A percentile compares a stretch with the other conserved stretches of the same genome.
phyloP scores from a whole-genome alignment of 2,329 filamentous ascomycete genomes.

The Colletotrichum ledebouriae region DNA sequence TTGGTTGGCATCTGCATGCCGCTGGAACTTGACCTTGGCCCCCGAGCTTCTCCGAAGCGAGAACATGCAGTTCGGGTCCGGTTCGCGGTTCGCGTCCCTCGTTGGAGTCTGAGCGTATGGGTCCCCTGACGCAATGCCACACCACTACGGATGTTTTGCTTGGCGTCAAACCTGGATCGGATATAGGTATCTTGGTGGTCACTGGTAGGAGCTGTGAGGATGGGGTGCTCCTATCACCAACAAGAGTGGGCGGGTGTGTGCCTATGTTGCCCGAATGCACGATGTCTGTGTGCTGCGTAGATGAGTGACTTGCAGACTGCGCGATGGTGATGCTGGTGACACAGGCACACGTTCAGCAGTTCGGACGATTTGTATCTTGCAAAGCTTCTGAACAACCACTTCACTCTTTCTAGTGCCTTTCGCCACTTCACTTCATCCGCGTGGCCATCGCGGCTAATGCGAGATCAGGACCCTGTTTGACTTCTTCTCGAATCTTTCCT shows the following conservation, averaged over 20 bases:
- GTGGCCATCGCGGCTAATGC: constrained; percentile 35
- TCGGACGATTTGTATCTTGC: constrained; percentile 30
- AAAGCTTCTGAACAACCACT: constrained; percentile 10
- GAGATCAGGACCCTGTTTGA: not conserved
- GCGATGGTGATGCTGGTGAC: constrained; percentile 22
- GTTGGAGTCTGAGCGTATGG: constrained; percentile 17
- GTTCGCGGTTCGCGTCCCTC: constrained; percentile 19
- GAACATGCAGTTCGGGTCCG: constrained; percentile 33
- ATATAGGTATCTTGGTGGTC: constrained; percentile 8
- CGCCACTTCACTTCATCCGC: not conserved
- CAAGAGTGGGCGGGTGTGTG: constrained; percentile 16
- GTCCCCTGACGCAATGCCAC: constrained; percentile 33
- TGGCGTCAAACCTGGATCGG: constrained; percentile 34
- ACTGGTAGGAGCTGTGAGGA: not conserved
- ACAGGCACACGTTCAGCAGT: constrained; percentile 31
- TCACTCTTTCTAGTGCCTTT: too few species aligned
- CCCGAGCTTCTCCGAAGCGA: constrained; percentile 33
- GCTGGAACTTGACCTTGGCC: constrained; percentile 4
- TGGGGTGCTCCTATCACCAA: constrained; percentile 28
- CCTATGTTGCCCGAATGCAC: constrained; percentile 11
- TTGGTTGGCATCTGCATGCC: constrained; percentile 19
- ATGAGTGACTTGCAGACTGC: constrained; percentile 37
- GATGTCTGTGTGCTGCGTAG: constrained; percentile 14
- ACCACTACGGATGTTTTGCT: constrained; percentile 39
- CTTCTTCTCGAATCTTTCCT: constrained; percentile 38